Conservation (phyloP, 176 grass and related monocot genomes). For the Juncus effusus region DNA sequence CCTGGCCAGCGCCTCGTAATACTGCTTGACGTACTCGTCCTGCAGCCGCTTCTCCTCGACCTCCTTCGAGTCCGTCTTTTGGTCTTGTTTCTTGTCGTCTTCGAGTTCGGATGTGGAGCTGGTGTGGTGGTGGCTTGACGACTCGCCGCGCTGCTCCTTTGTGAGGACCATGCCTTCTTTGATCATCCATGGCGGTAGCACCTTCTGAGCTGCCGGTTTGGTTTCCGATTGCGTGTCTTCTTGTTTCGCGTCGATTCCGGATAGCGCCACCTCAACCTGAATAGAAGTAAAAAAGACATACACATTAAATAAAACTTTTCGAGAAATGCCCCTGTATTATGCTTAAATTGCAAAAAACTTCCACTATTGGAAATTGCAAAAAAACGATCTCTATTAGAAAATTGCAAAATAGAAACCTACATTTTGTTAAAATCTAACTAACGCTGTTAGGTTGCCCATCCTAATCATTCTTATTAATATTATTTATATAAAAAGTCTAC, state of each 20-base stretch:
- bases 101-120: constrained; percentile 25
- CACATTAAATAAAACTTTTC: neutral
- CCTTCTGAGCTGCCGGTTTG: constrained; percentile 43
- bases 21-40: constrained; percentile 90
- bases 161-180: constrained; percentile 95
- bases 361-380: no score
- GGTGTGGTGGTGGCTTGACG: constrained; percentile 29
- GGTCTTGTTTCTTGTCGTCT: constrained; percentile 58
- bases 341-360: no score
- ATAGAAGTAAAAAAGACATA: constrained; percentile 8
- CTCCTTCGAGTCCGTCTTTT: constrained; percentile 26
- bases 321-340: no score
- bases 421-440: no score
- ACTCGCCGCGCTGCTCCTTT: constrained; percentile 86
- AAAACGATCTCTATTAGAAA: no score
- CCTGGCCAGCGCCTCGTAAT: constrained; percentile 72
- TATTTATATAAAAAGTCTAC: no score
- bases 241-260: constrained; percentile 54
- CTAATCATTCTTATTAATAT: no score
- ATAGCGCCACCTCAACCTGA: constrained; percentile 75
- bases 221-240: constrained; percentile 56
- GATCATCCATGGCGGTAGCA: constrained; percentile 97
- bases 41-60: constrained; percentile 5
- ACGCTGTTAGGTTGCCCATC: no score
- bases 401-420: no score